Conservation (phyloP, 2,329 filamentous ascomycete species). For the Calonectria crousiana region DNA sequence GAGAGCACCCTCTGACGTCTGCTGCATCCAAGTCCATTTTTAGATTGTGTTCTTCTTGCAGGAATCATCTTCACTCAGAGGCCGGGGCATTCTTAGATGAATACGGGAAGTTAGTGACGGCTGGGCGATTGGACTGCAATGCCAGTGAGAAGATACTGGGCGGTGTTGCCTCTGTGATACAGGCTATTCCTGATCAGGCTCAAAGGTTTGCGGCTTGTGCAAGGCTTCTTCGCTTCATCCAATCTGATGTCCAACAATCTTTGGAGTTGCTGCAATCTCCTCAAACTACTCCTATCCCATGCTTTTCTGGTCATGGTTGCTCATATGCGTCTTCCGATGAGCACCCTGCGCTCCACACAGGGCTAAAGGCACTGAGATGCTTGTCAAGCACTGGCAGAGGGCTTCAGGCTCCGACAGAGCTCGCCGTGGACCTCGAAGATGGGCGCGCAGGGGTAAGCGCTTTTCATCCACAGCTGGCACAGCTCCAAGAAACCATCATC, state of each 20-base stretch:
- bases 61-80: conserved; percentile 75
- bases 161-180: conserved; percentile 80
- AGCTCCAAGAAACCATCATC: conserved; percentile 61
- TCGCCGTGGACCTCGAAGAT: conserved; percentile 75
- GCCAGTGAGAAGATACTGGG: conserved; percentile 81
- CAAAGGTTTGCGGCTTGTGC: conserved; percentile 63
- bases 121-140: conserved; percentile 68
- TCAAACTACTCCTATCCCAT: conserved; percentile 31
- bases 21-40: conserved; percentile 81
- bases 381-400: conserved; percentile 79
- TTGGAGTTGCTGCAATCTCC: conserved; percentile 35
- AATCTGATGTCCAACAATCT: conserved; percentile 62
- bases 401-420: conserved; percentile 76
- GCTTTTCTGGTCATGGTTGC: conserved; percentile 41
- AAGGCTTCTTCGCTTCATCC: conserved; percentile 61
- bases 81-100: conserved; percentile 77
- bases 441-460: conserved; percentile 42
- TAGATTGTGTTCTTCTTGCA: conserved; percentile 81
- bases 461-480: conserved; percentile 37
- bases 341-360: conserved; percentile 60
- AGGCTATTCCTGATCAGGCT: conserved; percentile 74
- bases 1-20: conserved; percentile 71
- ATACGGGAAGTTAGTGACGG: conserved; percentile 74
- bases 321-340: conserved; percentile 52
- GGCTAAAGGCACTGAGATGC: conserved; percentile 72